These are phyloP conservation scores for Saccharomycopsis malanga DNA, from an alignment of 805 yeast genomes.

Conservation along the genomic window DNA sequence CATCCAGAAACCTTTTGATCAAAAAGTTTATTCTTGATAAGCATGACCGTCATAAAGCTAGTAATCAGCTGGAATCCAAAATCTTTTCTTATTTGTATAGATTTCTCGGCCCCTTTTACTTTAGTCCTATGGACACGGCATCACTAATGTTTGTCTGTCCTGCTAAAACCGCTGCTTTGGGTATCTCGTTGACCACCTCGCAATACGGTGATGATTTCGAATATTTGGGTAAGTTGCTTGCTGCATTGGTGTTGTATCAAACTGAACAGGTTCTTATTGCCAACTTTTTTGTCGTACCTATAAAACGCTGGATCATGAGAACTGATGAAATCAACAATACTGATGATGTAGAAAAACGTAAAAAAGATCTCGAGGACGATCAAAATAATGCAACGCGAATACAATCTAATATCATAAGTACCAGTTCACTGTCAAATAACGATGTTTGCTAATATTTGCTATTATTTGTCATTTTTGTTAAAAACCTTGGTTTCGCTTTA, in stretches of 20 bases:
- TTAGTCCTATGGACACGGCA: slow-evolving; percentile 63
- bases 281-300: slow-evolving; percentile 55
- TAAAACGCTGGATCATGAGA: slow-evolving; percentile 58
- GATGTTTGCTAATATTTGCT: too few species aligned
- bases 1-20: slow-evolving; percentile 38
- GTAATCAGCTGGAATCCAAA: not conserved
- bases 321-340: slow-evolving; percentile 3
- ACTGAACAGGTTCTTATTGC: slow-evolving; percentile 84
- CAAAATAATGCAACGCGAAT: too few species aligned
- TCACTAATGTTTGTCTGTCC: slow-evolving; percentile 84
- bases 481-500: too few species aligned
- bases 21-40: slow-evolving; percentile 8
- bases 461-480: too few species aligned
- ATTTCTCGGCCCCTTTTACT: slow-evolving; percentile 57
- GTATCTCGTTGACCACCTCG: slow-evolving; percentile 74
- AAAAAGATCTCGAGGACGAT: not conserved
- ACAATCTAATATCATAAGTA: too few species aligned
- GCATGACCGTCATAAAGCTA: not conserved
- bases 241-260: slow-evolving; percentile 80
- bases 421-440: too few species aligned
- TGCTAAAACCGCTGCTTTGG: slow-evolving; percentile 89
- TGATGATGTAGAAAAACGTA: too few species aligned
- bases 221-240: slow-evolving; percentile 62
- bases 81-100: slow-evolving; percentile 19
- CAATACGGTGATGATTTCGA: slow-evolving; percentile 63